Base-by-base conservation (phyloP, 1,139 yeast species). In the Yamadazyma blattariae region DNA sequence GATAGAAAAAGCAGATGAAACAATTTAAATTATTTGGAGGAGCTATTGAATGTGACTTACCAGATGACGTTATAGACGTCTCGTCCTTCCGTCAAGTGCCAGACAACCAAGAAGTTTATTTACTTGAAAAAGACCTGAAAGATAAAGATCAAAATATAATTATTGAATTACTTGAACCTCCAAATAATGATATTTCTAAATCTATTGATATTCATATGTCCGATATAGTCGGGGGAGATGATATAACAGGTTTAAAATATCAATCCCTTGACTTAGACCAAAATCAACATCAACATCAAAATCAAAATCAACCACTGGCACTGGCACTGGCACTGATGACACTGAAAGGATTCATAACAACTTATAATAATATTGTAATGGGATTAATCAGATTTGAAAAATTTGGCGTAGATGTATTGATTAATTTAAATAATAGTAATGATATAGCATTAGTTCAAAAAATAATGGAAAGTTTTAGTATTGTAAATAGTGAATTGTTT, bases 51-150 rank as follows among this genome's bases (percentile, higher is more conserved):
- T 71, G 79, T 0, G 56, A 54, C 2, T 42, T 88, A 3, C 90
- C 92, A 0, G 37, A 46, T 0, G 72, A 72, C 0, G 68, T 82
- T 10, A 54, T 79, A 2, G 96, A 89, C 54, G 95, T 87, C 1
- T 82, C 95, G 1, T 55, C 63, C 29, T 57, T 88, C 35, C 67
- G 97, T 39, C 86, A 85, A 43, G 78, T 89, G 2, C 96, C 97
- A 0, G 96, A 89, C 51, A 80, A 86, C 2, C 96, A 89, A 53
- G 97, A 89, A 54, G 95, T 87, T 20, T 89, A 74, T 52, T 74
- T 87, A 16, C 30, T 47, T 49, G 71, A 64, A 38, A 61, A 60
- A 34, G 52, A 59, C 1, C 50, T 51, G 14, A 52, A 56, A 18
- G 48, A 49, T 12, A 59, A 65, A 37, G 79, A 82, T 40, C 80